Conservation (phyloP, 2,329 filamentous ascomycete species). For the Penicillium thymicola region DNA sequence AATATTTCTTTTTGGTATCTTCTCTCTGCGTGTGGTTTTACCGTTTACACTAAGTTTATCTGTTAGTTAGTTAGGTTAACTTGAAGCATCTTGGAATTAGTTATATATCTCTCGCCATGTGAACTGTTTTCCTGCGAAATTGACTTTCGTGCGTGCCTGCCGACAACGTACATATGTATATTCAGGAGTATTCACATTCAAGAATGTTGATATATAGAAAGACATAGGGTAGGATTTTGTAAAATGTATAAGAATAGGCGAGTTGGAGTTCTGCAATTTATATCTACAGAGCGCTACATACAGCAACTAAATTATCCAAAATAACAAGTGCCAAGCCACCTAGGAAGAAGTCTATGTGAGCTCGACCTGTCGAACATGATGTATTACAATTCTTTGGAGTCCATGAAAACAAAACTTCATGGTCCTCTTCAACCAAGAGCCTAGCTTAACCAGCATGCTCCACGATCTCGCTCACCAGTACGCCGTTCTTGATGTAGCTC, state of each 20-base stretch:
- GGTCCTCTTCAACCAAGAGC: background rate
- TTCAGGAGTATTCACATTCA: background rate
- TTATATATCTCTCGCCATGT: background rate
- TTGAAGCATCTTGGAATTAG: background rate
- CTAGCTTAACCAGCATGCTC: constrained; percentile 73
- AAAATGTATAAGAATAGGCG: background rate
- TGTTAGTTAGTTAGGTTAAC: background rate
- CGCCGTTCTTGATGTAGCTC: constrained; percentile 72
- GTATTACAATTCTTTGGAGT: background rate
- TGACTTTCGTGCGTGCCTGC: background rate
- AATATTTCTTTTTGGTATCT: background rate
- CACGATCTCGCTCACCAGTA: constrained; percentile 88
- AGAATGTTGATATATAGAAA: background rate
- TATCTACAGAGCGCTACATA: constrained; percentile 24
- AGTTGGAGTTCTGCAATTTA: constrained; percentile 12
- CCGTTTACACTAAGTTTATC: background rate
- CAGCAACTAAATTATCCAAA: constrained; percentile 12
- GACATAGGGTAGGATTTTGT: too few species aligned
- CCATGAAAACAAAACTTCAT: background rate
- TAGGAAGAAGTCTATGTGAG: background rate
- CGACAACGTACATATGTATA: background rate
- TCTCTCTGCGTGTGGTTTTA: background rate
- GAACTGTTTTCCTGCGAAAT: background rate
- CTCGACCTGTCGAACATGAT: background rate
- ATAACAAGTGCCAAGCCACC: background rate